Percentiles rank a stretch among this genome's conserved stretches.
Evolutionary conservation across 805 yeast genomes (phyloP).

Genomic region (Spathaspora arborariae): DNA sequence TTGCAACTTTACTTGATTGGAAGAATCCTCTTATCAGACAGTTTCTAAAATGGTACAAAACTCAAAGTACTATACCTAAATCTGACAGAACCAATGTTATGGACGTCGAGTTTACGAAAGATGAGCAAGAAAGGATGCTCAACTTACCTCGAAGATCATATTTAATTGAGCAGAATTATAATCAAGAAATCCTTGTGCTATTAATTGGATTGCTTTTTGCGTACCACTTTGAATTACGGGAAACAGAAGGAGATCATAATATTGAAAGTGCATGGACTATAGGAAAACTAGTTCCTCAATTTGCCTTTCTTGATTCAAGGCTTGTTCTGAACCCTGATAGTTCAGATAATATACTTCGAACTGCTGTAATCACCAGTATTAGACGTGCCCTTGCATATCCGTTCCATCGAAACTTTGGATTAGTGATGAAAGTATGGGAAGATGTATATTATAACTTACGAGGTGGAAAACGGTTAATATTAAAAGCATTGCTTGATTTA

Average conservation of each 20-base stretch:
- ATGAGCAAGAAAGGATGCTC: slow-evolving; percentile 65
- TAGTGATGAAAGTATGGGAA: slow-evolving; percentile 64
- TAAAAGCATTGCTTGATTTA: slow-evolving; percentile 55
- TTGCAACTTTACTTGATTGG: slow-evolving; percentile 47
- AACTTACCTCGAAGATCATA: slow-evolving; percentile 63
- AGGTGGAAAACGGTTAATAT: slow-evolving; percentile 64
- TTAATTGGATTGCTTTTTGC: slow-evolving; percentile 68
- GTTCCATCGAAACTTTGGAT: slow-evolving; percentile 64
- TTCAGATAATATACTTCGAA: slow-evolving; percentile 38
- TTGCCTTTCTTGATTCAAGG: slow-evolving; percentile 66
- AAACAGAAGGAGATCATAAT: slow-evolving; percentile 65
- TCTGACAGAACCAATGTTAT: slow-evolving; percentile 22
- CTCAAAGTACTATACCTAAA: slow-evolving; percentile 24
- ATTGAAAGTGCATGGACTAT: slow-evolving; percentile 93
- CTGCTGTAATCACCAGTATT: slow-evolving; percentile 56
- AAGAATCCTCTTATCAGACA: slow-evolving; percentile 43
- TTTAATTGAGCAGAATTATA: slow-evolving; percentile 46
- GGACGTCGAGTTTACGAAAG: slow-evolving; percentile 51
- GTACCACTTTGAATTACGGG: slow-evolving; percentile 70
- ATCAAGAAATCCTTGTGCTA: slow-evolving; percentile 52
- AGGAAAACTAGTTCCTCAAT: slow-evolving; percentile 80
- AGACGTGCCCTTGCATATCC: slow-evolving; percentile 80
- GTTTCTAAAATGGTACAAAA: slow-evolving; percentile 48
- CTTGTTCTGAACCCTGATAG: slow-evolving; percentile 23
- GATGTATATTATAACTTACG: slow-evolving; percentile 65